These are phyloP conservation scores for Adenanthera pavonina DNA, from an alignment of 306 rosid species.

Conservation along the genomic window DNA sequence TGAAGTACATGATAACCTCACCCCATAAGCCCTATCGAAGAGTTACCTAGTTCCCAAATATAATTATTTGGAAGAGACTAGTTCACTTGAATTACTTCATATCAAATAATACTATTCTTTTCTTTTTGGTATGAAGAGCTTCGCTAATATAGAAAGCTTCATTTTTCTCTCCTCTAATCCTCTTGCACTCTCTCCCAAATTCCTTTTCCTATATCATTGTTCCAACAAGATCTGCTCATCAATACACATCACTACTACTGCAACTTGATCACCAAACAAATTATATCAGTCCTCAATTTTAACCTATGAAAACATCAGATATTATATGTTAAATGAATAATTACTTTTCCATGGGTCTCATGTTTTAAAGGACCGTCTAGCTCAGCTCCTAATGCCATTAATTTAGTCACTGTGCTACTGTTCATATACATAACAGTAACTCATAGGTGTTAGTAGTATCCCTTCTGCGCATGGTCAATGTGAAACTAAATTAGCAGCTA, in stretches of 20 bases:
- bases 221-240: no score
- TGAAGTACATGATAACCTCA: no score
- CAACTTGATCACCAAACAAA: slow-evolving; percentile 64
- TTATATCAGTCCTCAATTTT: slow-evolving; percentile 25
- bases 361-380: slow-evolving; percentile 82
- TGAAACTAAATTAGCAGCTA: slow-evolving; percentile 40
- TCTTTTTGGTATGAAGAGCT: no score
- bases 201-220: no score
- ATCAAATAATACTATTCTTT: no score
- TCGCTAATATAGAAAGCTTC: no score
- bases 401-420: slow-evolving; percentile 58
- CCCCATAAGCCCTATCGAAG: no score
- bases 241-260: slow-evolving; percentile 64
- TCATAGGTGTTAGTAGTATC: slow-evolving; percentile 68
- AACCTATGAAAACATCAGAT: neutral
- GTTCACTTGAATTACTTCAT: no score
- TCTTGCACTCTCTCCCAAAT: no score
- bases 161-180: no score
- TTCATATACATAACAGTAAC: slow-evolving; percentile 78
- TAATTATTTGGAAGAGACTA: no score
- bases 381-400: slow-evolving; percentile 84
- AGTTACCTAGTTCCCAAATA: no score
- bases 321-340: neutral
- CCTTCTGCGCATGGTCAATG: slow-evolving; percentile 76
- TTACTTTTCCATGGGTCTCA: slow-evolving; percentile 85